Conservation (phyloP, 805 yeast species). For the Zygosaccharomyces bailii region DNA sequence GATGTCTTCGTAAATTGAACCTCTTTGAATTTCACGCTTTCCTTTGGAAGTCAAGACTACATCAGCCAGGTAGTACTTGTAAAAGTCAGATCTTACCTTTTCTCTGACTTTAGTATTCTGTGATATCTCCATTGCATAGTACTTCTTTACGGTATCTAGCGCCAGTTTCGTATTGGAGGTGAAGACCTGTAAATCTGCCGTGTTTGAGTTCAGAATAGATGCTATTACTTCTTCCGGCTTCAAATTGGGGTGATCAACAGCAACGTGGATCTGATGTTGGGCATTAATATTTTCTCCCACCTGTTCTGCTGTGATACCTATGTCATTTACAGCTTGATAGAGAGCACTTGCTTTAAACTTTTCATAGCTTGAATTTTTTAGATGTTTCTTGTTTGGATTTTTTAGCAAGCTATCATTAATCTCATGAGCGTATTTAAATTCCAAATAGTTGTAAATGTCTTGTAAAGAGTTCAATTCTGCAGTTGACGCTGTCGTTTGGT, state of each 20-base stretch:
- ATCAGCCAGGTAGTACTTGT: conserved; percentile 62
- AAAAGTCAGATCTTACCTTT: conserved; percentile 60
- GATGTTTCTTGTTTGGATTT: conserved; percentile 47
- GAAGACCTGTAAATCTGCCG: conserved; percentile 39
- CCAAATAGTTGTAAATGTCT: conserved; percentile 79
- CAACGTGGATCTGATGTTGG: conserved; percentile 62
- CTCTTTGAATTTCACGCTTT: conserved; percentile 67
- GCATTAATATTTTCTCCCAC: conserved; percentile 79
- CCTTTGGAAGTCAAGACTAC: conserved; percentile 84
- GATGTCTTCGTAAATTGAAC: conserved; percentile 80
- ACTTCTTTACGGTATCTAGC: conserved; percentile 66
- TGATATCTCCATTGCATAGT: conserved; percentile 73
- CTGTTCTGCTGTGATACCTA: conserved; percentile 75
- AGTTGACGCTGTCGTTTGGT: conserved; percentile 51
- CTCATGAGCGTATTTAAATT: conserved; percentile 56
- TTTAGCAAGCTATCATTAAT: conserved; percentile 37
- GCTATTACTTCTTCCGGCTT: conserved; percentile 61
- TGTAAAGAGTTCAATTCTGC: conserved; percentile 63
- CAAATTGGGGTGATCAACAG: conserved; percentile 58
- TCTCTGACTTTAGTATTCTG: conserved; percentile 78
- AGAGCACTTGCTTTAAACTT: conserved; percentile 62
- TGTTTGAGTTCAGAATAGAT: conserved; percentile 35
- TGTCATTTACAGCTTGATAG: conserved; percentile 60
- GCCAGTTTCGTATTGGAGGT: conserved; percentile 56
- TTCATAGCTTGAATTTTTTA: conserved; percentile 60